Evolutionary conservation across 805 yeast species (phyloP), one percentile per base, ranked within the genome.

Genomic region (Isabelozyma rhagii): DNA sequence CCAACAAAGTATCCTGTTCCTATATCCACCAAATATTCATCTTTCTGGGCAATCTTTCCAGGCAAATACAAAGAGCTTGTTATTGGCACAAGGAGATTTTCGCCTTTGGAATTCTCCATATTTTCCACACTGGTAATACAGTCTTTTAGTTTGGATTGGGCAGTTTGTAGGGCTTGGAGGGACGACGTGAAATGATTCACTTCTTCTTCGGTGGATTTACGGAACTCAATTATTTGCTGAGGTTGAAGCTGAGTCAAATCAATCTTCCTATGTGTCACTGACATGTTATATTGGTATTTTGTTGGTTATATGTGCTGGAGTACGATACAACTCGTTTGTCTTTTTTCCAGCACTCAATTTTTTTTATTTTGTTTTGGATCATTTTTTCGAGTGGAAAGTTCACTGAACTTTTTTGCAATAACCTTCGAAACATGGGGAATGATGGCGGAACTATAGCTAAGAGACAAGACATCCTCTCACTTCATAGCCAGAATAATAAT

Each of bases 1-100:
- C 90, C 97, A 14, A 91, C 92, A 63, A 80, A 94, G 64, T 94
- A 94, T 2, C 98, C 98, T 0, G 99, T 94, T 36, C 99, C 99
- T 25, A 94, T 85, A 63, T 94, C 99, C 8, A 94, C 97, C 64
- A 94, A 74, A 59, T 86, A 94, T 51, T 79, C 83, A 51, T 84
- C 79, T 46, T 78, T 78, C 50, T 86, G 82, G 42, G 77, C 74
- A 46, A 89, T 78, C 47, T 74, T 80, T 2, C 98, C 99, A 4
- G 97, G 96, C 27, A 94, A 86, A 57, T 94, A 94, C 40, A 94
- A 72, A 0, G 97, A 89, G 15, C 91, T 78, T 0, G 98, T 89
- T 52, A 96, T 76, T 5, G 99, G 99, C 1, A 94, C 89, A 54
- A 94, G 72, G 17, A 93, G 65, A 34, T 81, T 79, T 43, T 78